Evolutionary conservation across 495 filamentous ascomycete genomes (phyloP), one percentile per base, ranked within the genome.

Genomic region (Cladorrhinum samala): DNA sequence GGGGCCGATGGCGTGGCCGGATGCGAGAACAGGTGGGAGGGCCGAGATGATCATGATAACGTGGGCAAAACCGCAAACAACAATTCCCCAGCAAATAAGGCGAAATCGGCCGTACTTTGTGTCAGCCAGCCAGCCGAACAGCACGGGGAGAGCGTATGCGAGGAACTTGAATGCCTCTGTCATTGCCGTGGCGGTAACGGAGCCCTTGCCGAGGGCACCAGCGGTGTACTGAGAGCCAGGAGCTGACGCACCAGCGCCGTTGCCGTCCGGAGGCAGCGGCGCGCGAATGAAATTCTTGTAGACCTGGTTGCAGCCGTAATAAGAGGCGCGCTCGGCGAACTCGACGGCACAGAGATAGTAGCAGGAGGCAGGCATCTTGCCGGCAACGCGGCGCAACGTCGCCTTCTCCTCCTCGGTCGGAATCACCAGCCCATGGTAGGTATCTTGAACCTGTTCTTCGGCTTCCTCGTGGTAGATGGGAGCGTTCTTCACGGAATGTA

Each of bases 51-150:
- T 68, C 63, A 85, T 73, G 49, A 88, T 73, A 33, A 86, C 64
- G 62, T 87, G 83, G 14, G 82, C 82, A 45, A 84, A 37, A 60
- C 84, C 78, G 54, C 81, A 86, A n/a, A 88, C 74, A 0, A 58
- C 39, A 0, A 86, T 77, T 63, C 85, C 85, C 57, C 78, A 75
- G 61, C 75, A 72, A 53, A 88, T 85, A 38, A 83, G 74, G 37
- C 68, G 74, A 66, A 82, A 86, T 49, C 82, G 78, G 9, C 83
- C 83, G 14, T 76, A 72, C 49, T 73, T 71, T 0, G 73, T 70
- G 57, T 86, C 83, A 46, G 81, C 77, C 51, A 83, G 61, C 72
- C 81, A 73, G 50, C 73, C 67, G 38, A 81, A 81, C n/a, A 84
- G 52, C 18, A 85, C 72, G 3, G 83, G 82, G 18, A 84, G 59